Base-by-base conservation (phyloP, 2,329 filamentous ascomycete species). In the Apiospora koreana region DNA sequence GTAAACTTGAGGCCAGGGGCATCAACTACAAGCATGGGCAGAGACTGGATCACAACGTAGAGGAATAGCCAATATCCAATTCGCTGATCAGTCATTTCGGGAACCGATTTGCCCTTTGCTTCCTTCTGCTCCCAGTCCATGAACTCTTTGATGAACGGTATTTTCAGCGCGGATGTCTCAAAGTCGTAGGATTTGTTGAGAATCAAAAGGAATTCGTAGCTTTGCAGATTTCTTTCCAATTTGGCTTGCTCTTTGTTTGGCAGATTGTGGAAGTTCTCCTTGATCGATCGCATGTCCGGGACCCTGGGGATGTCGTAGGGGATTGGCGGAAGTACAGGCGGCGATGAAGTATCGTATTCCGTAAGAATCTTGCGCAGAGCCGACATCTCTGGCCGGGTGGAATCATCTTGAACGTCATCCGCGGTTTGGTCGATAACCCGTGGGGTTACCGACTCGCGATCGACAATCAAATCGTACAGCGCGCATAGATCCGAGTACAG, bases 271-370 rank as follows among this genome's bases (percentile, higher is more conserved):
- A 89, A 93, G 58, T 90, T 92, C 50, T 89, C 86, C 69, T 91
- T 86, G 23, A 94, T 86, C 1, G 89, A 84, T 42, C 87, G 85
- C 75, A 97, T 87, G 0, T 87, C 88, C 0, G 95, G 95, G 31
- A 97, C 81, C 73, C 91, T 88, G 2, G 96, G 95, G 5, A 94
- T 85, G 78, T 98, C 95, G 77, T 95, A 98, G 0, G 96, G 95
- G 69, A 98, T 90, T 0, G 95, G 94, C 0, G 96, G 96, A 71
- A 95, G 89, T 0, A 98, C 94, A 0, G 96, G 96, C 1, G 95
- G 94, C 18, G 92, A 93, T 10, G 93, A 95, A 71, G 92, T 90
- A 79, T 99, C 96, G 77, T 94, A 98, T 81, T 98, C 95, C 74
- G 89, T 91, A 73, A 98, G 86, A 16, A 98, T 88, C 72, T 91